Evolutionary conservation across 2,329 filamentous ascomycete species (phyloP).

Genomic region (Penicillium sp.): DNA sequence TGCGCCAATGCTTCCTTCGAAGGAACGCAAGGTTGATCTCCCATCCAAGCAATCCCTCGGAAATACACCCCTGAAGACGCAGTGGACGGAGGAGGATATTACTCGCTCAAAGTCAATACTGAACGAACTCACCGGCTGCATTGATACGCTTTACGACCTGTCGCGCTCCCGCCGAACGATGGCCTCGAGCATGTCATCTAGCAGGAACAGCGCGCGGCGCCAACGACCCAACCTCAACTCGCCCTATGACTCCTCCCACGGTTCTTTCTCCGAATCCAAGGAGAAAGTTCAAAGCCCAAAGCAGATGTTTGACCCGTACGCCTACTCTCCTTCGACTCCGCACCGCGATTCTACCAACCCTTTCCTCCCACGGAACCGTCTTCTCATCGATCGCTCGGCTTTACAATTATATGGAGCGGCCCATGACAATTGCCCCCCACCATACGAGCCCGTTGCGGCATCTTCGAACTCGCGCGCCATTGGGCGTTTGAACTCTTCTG

Average conservation of each 20-base stretch:
- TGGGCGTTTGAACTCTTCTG: conserved; percentile 42
- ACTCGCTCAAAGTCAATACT: conserved; percentile 60
- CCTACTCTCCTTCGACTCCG: conserved; percentile 26
- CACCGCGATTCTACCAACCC: conserved; percentile 25
- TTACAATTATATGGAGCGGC: conserved; percentile 42
- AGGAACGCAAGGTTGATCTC: conserved; percentile 35
- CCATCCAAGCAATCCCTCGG: conserved; percentile 34
- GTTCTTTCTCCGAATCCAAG: conserved; percentile 41
- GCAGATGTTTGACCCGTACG: conserved; percentile 26
- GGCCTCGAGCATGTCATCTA: conserved; percentile 40
- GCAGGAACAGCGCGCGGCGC: conserved; percentile 29
- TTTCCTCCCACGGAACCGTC: conserved; percentile 31
- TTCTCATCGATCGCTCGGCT: conserved; percentile 43
- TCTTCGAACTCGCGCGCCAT: conserved; percentile 45
- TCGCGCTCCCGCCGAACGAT: conserved; percentile 57
- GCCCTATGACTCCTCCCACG: conserved; percentile 33
- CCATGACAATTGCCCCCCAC: conserved; percentile 45
- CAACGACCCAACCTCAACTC: conserved; percentile 28
- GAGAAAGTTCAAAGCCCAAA: conserved; percentile 26
- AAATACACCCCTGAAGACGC: conserved; percentile 38
- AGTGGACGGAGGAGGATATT: conserved; percentile 55
- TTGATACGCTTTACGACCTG: conserved; percentile 67
- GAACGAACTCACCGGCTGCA: conserved; percentile 61
- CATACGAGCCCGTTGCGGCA: conserved; percentile 46
- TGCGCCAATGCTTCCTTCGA: conserved; percentile 40